Base-by-base conservation (phyloP, 306 rosid genomes). In the Pyrus pyrifolia region DNA sequence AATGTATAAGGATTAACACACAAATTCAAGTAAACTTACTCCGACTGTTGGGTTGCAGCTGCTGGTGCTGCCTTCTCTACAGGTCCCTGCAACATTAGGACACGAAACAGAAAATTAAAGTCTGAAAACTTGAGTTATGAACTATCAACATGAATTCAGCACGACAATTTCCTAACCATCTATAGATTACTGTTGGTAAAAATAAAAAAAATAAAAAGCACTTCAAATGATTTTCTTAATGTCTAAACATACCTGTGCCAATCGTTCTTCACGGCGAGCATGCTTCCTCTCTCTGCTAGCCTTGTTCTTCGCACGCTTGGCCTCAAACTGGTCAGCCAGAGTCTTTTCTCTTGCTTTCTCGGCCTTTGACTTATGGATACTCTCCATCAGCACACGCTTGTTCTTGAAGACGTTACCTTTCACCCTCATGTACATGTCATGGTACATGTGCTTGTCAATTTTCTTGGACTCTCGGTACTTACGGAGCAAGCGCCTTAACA, bases 321-420 rank as follows among this genome's bases (percentile, higher is more conserved):
- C 82, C 73, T 85, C 88, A 66, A 85, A 85, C 73, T 85, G 89
- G 59, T 82, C 89, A 17, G 84, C 67, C 11, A 85, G 79, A 22
- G 84, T 82, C 61, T 85, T 85, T 68, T 82, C 89, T 80, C 86
- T 82, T 6, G 86, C 86, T 83, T 80, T 85, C 75, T 85, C 89
- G 19, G 89, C 86, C 84, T 85, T 85, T 1, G 89, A 80, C 74
- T 85, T 85, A 74, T 85, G 89, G 71, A 85, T 82, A 52, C 86
- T 85, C 86, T 80, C 89, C 89, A 85, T 85, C 67, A 85, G 72
- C 52, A 85, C 89, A 21, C 89, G 65, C 86, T 85, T 85, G 78
- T 85, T 85, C 85, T 85, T 85, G 33, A 82, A 85, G 19, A 83
- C 86, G 42, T 85, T 85, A 82, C 86, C 89, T 64, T 85, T 85